Percentiles rank a stretch among this genome's conserved stretches.
These are phyloP conservation scores for Pythium periplocum DNA, from an alignment of 352 stramenopile species.

Conservation along the genomic window DNA sequence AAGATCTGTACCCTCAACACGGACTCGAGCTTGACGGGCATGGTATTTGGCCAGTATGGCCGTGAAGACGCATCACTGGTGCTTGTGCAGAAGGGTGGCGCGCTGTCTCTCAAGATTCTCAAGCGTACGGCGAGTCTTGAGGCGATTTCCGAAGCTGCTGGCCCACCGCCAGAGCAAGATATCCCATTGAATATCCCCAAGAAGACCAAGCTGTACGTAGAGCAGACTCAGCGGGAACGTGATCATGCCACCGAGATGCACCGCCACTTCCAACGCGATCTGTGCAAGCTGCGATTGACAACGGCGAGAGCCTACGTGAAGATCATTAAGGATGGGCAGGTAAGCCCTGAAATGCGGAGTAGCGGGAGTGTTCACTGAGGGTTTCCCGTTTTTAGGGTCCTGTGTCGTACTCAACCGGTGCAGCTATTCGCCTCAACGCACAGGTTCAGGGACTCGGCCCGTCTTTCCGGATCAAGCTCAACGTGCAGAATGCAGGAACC, in stretches of 20 bases:
- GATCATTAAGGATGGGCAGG: conserved; percentile 86
- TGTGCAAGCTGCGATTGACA: conserved; percentile 86
- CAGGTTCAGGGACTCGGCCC: conserved; percentile 80
- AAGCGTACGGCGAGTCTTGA: conserved; percentile 82
- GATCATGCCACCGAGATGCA: conserved; percentile 90
- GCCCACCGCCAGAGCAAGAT: conserved; percentile 86
- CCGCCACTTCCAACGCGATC: conserved; percentile 86
- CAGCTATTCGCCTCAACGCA: conserved; percentile 73
- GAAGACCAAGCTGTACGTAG: conserved; percentile 93
- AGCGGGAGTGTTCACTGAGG: too few relatives aligned
- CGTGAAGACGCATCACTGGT: conserved; percentile 85
- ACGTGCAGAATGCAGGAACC: conserved; percentile 68
- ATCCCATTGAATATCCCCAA: conserved; percentile 91
- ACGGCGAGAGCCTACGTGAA: conserved; percentile 87
- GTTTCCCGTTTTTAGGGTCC: conserved; percentile 28
- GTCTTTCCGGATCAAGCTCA: conserved; percentile 79
- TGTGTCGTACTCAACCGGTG: conserved; percentile 64
- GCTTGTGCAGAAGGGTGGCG: conserved; percentile 73
- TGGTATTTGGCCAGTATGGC: conserved; percentile 86
- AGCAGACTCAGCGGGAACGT: conserved; percentile 89
- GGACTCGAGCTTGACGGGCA: conserved; percentile 63
- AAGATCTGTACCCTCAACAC: conserved; percentile 69
- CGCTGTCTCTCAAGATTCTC: conserved; percentile 85
- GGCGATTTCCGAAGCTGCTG: conserved; percentile 59
- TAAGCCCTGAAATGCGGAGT: conserved; percentile 3